Conservation (phyloP, 163 green algal genomes). For the Coccomyxa subellipsoidea region DNA sequence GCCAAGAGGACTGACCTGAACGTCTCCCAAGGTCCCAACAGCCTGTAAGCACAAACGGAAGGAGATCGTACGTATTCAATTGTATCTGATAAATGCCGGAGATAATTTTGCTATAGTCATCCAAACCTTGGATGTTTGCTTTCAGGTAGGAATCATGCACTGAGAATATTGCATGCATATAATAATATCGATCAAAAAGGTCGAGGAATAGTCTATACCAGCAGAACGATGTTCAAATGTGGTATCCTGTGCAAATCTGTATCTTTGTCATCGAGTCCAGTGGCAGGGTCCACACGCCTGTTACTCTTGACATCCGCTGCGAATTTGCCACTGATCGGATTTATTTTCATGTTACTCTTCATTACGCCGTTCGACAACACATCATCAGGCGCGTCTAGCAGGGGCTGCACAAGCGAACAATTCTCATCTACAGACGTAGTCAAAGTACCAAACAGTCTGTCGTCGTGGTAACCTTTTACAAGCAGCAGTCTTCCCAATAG, state of each 20-base stretch:
- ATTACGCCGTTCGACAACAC: background rate
- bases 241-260: background rate
- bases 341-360: background rate
- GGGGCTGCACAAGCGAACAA: background rate
- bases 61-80: no score
- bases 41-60: background rate
- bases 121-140: no score
- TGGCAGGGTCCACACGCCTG: background rate
- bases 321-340: background rate
- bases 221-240: background rate
- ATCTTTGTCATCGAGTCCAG: background rate
- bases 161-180: no score
- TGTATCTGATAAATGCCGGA: no score
- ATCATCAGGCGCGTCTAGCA: background rate
- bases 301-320: background rate
- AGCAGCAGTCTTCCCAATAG: background rate
- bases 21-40: constrained; percentile 1
- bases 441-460: background rate
- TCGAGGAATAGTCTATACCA: no score
- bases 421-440: background rate
- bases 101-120: no score
- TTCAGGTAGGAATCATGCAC: no score
- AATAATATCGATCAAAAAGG: no score
- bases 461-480: background rate
- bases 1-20: background rate